These are phyloP conservation scores for Mycogone perniciosa DNA, from an alignment of 2,329 filamentous ascomycete genomes.

Conservation along the genomic window DNA sequence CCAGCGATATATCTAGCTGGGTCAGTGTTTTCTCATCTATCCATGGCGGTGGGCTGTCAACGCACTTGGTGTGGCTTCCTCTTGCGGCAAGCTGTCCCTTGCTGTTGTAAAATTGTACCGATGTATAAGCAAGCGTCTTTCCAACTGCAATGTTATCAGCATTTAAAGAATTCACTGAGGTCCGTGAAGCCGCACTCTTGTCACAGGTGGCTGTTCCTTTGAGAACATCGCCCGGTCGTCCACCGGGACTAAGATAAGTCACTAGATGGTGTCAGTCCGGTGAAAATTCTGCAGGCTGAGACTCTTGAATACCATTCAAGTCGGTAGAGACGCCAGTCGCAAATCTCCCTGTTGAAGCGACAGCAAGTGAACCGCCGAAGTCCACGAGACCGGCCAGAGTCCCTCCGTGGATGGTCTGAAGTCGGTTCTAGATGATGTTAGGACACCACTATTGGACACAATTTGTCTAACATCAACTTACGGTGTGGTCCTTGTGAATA, in stretches of 20 bases:
- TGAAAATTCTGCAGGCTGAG: background rate
- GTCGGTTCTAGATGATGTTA: constrained; percentile 54
- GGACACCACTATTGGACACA: background rate
- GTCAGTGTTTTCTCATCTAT: background rate
- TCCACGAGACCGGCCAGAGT: constrained; percentile 72
- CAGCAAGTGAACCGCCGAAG: constrained; percentile 57
- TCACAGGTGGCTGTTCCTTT: constrained; percentile 53
- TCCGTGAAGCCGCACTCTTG: constrained; percentile 43
- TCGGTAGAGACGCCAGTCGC: constrained; percentile 60
- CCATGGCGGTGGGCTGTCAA: background rate
- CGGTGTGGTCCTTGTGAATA: constrained; percentile 69
- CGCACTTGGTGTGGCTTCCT: constrained; percentile 61
- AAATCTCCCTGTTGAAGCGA: constrained; percentile 57
- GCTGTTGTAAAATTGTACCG: constrained; percentile 51
- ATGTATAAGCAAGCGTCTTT: constrained; percentile 57
- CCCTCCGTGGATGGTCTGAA: constrained; percentile 71
- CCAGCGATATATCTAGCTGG: constrained; percentile 36
- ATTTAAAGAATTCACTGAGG: background rate
- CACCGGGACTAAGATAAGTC: constrained; percentile 56
- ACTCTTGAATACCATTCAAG: constrained; percentile 44
- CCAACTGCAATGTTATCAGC: constrained; percentile 43
- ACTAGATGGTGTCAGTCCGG: constrained; percentile 34
- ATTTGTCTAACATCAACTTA: constrained; percentile 29
- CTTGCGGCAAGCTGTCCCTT: constrained; percentile 55
- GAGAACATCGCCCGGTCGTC: constrained; percentile 50